Conservation (phyloP, 208 protist genomes). For the Wallacemonas sp. region DNA sequence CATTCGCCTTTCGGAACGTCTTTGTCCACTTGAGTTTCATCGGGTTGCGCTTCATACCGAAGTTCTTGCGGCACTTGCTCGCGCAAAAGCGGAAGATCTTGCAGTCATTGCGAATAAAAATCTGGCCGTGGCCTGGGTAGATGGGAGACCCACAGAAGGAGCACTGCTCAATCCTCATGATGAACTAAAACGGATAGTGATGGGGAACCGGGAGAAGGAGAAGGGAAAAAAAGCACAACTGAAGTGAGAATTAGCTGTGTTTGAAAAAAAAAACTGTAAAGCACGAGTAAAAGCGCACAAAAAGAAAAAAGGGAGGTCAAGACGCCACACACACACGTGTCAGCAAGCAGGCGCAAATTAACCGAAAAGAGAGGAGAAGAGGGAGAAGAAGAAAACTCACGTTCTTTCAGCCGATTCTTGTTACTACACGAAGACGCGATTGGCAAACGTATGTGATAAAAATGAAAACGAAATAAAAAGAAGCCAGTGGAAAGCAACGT, state of each 20-base stretch:
- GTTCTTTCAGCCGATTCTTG: no score
- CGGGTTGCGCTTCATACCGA: conserved; percentile 99
- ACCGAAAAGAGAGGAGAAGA: no score
- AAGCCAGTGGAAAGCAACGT: no score
- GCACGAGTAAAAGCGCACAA: background rate
- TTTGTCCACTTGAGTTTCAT: conserved; percentile 99
- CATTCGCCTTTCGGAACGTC: conserved; percentile 96
- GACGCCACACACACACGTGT: no score
- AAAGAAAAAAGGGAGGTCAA: no score
- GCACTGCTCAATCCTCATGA: conserved; percentile 98
- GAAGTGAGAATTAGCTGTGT: background rate
- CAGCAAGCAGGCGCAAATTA: no score
- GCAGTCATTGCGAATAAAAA: conserved; percentile 99
- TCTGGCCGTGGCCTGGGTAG: conserved; percentile 99
- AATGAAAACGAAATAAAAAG: no score
- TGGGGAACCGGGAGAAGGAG: no score
- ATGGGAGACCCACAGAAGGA: conserved; percentile 97
- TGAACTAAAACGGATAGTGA: background rate
- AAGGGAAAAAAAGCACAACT: background rate
- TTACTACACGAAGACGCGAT: no score
- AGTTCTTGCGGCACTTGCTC: conserved; percentile 99
- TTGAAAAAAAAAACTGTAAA: background rate
- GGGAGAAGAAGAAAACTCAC: no score
- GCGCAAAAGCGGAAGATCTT: conserved; percentile 97
- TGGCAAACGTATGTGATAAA: no score